Percentiles rank a stretch among this genome's conserved stretches.
Evolutionary conservation across 2,329 filamentous ascomycete species (phyloP).

Genomic region (Myriosclerotinia scirpicola): DNA sequence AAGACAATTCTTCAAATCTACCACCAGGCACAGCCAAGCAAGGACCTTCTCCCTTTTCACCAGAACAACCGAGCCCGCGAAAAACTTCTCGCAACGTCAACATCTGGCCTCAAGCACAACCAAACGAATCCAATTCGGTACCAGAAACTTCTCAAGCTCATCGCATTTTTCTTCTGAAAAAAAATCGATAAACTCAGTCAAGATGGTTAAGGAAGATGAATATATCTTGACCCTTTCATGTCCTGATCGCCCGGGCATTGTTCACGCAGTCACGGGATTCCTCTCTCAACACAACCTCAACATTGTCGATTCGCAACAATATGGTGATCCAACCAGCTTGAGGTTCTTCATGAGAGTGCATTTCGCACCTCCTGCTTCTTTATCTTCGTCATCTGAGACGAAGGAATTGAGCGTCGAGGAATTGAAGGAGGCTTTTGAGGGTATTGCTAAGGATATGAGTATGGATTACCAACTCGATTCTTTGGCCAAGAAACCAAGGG

Average conservation of each 20-base stretch:
- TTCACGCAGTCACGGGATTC: conserved; percentile 79
- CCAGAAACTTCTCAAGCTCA: neutral
- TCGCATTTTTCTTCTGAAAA: neutral
- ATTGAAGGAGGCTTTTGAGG: conserved; percentile 56
- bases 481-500: conserved; percentile 66
- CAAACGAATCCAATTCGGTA: neutral
- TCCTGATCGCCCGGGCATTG: conserved; percentile 81
- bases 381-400: conserved; percentile 36
- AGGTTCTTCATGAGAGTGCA: conserved; percentile 89
- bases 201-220: conserved; percentile 50
- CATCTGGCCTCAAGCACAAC: conserved; percentile 5
- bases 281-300: conserved; percentile 73
- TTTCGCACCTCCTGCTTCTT: conserved; percentile 60
- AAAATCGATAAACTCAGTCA: neutral
- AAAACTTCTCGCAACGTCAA: conserved; percentile 4
- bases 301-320: conserved; percentile 82
- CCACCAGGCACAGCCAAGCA: neutral
- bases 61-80: conserved; percentile 7
- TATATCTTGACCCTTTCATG: conserved; percentile 76
- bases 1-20: neutral
- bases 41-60: conserved; percentile 14
- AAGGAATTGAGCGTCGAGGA: conserved; percentile 47
- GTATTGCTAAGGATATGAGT: conserved; percentile 61
- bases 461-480: conserved; percentile 73
- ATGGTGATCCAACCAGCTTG: conserved; percentile 70